Evolutionary conservation across 129 eudicot species (phyloP), one percentile per base, ranked within the genome.

Genomic region (Logfia minima): DNA sequence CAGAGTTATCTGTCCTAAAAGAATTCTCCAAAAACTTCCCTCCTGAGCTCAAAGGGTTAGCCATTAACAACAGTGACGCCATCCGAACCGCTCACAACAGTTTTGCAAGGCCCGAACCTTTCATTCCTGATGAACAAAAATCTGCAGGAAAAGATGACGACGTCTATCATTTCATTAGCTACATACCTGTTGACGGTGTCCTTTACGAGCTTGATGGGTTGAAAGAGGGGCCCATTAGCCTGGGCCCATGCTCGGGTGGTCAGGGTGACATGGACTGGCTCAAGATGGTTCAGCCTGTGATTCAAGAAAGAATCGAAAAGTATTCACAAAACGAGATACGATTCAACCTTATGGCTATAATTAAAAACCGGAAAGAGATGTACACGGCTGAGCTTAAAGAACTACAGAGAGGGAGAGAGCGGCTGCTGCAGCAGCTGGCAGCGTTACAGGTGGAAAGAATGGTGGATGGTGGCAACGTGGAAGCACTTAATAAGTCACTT

Each of bases 91-190:
- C 99, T 14, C 99, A 95, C 82, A 95, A 95, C 73, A 95, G 97
- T 79, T 95, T 95, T 51, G 99, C 99, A 11, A 88, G 99, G 76
- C 99, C 99, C 3, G 99, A 91, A 81, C 99, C 97, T 2, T 91
- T 95, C 65, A 86, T 95, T 13, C 90, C 94, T 0, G 99, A 91
- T 0, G 97, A 91, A 83, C 97, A 95, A 78, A 91, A 88, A 74
- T 19, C 92, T 2, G 89, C 97, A 0, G 86, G 87, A 37, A 91
- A 95, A 83, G 97, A 95, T 16, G 99, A 95, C 34, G 97, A 95
- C 31, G 96, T 95, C 56, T 95, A 95, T 83, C 99, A 95, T 82
- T 95, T 95, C 79, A 95, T 95, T 64, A 91, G 94, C 89, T 95
- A 95, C 66, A 82, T 95, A 70, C 99, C 97, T 0, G 90, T 95